Base-by-base conservation (phyloP, 768 basidiomycete genomes). In the Albatrellus ellisii region DNA sequence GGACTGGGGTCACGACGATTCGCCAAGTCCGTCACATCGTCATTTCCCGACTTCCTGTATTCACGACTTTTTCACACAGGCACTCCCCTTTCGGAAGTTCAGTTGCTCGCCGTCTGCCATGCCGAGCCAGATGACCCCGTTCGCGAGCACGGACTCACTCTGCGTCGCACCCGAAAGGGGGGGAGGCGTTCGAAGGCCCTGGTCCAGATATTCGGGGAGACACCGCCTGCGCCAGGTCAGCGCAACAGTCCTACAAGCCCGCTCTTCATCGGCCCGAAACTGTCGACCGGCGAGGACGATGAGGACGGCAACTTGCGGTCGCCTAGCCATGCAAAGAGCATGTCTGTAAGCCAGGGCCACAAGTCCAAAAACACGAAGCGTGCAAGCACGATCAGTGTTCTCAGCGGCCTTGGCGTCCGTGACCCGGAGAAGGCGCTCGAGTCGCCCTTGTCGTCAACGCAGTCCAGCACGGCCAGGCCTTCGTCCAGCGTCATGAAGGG, bases 341-440 rank as follows among this genome's bases (percentile, higher is more conserved):
- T 42, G 15, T 21, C 43, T 4, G 15, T 21, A 36, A 31, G 22
- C 4, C 38, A 27, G 20, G 26, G 31, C 14, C 26, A 34, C 34
- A 47, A 32, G 38, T 42, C 42, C 54, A 73, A 73, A 55, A 75
- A 73, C 48, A 75, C 79, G 52, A 92, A 95, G 52, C 83, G 95
- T 17, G 95, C 95, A 1, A 94, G 90, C 54, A 86, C 89, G 0
- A 77, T 97, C 56, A 94, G 90, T 59, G 75, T 99, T 47, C 79
- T 99, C 56, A 91, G 86, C 41, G 90, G 89, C 0, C 73, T 99
- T 7, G 92, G 94, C 20, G 90, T 91, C 1, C 74, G 69, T n/a
- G 72, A 86, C 49, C 79, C 79, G 0, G 81, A 87, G 54, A 71
- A 66, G 41, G 69, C 77, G 0, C 65, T 81, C 26, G 74, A 79